phyloP scores from a whole-genome alignment of 441 rosid genomes.

The Rhodomyrtus psidioides region DNA sequence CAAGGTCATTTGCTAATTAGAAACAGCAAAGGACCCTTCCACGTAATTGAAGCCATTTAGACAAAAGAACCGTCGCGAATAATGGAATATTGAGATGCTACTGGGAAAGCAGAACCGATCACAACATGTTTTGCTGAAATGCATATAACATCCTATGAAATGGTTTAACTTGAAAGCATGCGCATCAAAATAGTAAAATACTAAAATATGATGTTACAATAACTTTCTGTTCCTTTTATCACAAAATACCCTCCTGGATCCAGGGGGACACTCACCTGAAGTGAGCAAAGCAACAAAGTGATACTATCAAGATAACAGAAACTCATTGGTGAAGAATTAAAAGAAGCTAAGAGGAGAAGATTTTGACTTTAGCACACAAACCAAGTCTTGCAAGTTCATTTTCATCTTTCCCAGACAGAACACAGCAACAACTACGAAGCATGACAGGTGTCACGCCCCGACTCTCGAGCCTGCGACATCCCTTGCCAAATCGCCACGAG shows the following conservation, averaged over 20 bases:
- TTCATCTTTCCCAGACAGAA: constrained; percentile 72
- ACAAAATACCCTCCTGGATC: constrained; percentile 97
- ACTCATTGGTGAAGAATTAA: not conserved
- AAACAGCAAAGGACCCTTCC: not conserved
- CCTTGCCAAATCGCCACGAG: no score
- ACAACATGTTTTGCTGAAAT: not conserved
- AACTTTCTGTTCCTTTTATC: constrained; percentile 94
- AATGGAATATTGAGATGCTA: not conserved
- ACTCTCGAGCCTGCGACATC: no score
- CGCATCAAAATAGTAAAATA: not conserved
- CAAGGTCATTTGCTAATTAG: not conserved
- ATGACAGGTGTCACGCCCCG: no score
- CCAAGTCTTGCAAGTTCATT: constrained; percentile 89
- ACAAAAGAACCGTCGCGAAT: not conserved
- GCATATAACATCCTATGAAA: not conserved
- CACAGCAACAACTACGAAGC: constrained; percentile 80
- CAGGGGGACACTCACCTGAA: constrained; percentile 92
- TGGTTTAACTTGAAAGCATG: not conserved
- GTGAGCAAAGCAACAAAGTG: constrained; percentile 8
- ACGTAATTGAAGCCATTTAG: not conserved
- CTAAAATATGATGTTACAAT: not conserved
- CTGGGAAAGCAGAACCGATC: not conserved
- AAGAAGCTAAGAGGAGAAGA: constrained; percentile 1
- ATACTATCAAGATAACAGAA: not conserved
- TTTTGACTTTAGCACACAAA: constrained; percentile 24